phyloP scores from a whole-genome alignment of 345 rosid genomes.

The Gossypium ekmanianum region DNA sequence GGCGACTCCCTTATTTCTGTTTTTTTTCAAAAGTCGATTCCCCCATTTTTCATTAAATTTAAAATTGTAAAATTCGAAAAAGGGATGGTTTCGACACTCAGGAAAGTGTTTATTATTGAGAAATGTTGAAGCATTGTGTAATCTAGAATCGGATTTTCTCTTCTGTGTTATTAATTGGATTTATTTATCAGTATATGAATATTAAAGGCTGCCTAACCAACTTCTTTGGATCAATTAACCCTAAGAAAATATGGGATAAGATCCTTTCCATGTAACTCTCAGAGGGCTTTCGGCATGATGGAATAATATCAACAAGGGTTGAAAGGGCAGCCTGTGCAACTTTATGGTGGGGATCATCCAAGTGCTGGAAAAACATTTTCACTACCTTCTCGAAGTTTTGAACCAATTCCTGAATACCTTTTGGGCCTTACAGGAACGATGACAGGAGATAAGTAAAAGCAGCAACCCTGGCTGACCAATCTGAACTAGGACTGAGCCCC shows the following conservation, averaged over 20 bases:
- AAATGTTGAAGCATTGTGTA: neutral
- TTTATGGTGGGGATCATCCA: constrained; percentile 99
- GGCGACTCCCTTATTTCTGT: too few relatives aligned
- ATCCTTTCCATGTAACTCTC: constrained; percentile 98
- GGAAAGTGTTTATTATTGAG: neutral
- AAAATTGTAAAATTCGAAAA: too few relatives aligned
- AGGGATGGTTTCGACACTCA: too few relatives aligned
- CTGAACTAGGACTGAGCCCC: constrained; percentile 85
- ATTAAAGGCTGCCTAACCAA: constrained; percentile 77
- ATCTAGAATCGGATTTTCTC: constrained; percentile 14
- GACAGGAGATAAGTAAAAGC: constrained; percentile 84
- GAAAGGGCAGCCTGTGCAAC: constrained; percentile 99
- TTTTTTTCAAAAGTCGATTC: too few relatives aligned
- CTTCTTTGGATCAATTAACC: constrained; percentile 95
- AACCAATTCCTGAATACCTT: constrained; percentile 85
- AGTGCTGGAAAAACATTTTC: constrained; percentile 94
- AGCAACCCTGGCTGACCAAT: constrained; percentile 95
- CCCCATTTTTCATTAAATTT: too few relatives aligned
- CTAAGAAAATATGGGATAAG: constrained; percentile 88
- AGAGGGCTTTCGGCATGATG: constrained; percentile 91
- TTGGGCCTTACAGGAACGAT: constrained; percentile 84
- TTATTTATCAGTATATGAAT: neutral
- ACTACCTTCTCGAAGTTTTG: constrained; percentile 95
- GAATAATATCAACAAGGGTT: constrained; percentile 85
- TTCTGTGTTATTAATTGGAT: neutral